These are phyloP conservation scores for Xylaria sp. DNA, from an alignment of 2,329 filamentous ascomycete genomes.

Conservation along the genomic window DNA sequence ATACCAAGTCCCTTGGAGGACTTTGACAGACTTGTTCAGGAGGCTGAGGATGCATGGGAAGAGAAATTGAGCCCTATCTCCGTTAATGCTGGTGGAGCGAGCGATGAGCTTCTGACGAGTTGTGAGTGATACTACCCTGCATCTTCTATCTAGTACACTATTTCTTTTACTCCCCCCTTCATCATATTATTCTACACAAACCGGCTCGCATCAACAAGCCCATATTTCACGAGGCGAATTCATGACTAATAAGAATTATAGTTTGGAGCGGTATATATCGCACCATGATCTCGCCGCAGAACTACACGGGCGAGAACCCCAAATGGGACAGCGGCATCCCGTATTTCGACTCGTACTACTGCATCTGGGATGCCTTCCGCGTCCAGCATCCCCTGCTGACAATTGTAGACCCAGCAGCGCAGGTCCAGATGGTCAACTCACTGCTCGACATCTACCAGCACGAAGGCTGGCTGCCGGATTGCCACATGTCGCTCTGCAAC, in stretches of 20 bases:
- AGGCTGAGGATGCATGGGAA: slow-evolving; percentile 66
- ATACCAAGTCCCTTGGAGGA: slow-evolving; percentile 68
- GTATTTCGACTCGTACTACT: slow-evolving; percentile 69
- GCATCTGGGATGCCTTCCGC: slow-evolving; percentile 73
- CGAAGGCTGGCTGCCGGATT: slow-evolving; percentile 75
- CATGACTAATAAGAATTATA: slow-evolving; percentile 19
- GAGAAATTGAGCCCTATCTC: slow-evolving; percentile 66
- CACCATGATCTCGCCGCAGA: slow-evolving; percentile 71
- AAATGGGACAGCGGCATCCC: slow-evolving; percentile 70
- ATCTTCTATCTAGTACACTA: not conserved
- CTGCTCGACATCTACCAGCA: slow-evolving; percentile 73
- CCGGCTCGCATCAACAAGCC: too few relatives aligned
- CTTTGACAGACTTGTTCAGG: slow-evolving; percentile 63
- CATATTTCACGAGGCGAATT: not conserved
- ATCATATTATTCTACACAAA: not conserved
- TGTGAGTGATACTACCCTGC: slow-evolving; percentile 46
- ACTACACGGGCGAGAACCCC: slow-evolving; percentile 74
- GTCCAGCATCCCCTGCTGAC: slow-evolving; percentile 72
- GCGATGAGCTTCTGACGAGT: slow-evolving; percentile 62
- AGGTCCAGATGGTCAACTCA: slow-evolving; percentile 70
- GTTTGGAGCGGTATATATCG: slow-evolving; percentile 72
- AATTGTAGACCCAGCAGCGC: slow-evolving; percentile 68
- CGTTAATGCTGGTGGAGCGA: slow-evolving; percentile 60
- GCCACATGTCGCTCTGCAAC: slow-evolving; percentile 74
- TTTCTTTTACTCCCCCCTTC: not conserved